Evolutionary conservation across 768 basidiomycete species (phyloP), one percentile per base, ranked within the genome.

Genomic region (Pseudohyphozyma bogoriensis): DNA sequence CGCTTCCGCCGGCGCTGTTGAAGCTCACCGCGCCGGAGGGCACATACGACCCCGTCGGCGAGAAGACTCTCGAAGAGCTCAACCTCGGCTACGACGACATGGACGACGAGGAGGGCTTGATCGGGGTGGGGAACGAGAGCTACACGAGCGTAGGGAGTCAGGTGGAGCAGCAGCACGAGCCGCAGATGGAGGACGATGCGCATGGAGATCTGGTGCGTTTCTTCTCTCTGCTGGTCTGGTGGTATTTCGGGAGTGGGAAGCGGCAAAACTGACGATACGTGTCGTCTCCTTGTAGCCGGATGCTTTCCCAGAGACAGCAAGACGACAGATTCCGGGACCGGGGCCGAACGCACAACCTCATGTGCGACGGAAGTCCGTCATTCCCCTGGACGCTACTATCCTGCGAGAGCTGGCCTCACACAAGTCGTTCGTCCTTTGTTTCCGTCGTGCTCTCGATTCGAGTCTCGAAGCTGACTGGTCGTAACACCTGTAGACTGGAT

Each of bases 341-440:
- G 53, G 52, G 16, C 28, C 28, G 40, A 26, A 54, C 68, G 15
- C 35, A 63, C 62, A 59, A 82, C 84, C 46, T 56, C 93, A 99
- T 75, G 83, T 92, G 36, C 83, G 93, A 68, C 81, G 93, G 74
- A 95, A 91, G 79, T 93, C 89, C 70, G 91, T 93, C 50, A 79
- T 96, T 63, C 92, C 73, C 87, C 87, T 92, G 70, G 90, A 92
- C 74, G 88, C 90, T 3, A 82, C 83, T 50, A 89, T 93, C 32
- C 76, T 92, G 66, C 85, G 85, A 39, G 90, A 93, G 74, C 62
- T 67, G 32, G 56, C 63, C 36, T 52, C 58, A 18, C 66, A 67
- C 59, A 63, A 64, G 54, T 61, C 66, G 66, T 63, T n/a, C 36
- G 65, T 62, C 22, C 28, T 12, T 49, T 13, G 20, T 33, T 44